phyloP scores from a whole-genome alignment of 1,284 basidiomycete genomes.

The Leucoagaricus sp. region DNA sequence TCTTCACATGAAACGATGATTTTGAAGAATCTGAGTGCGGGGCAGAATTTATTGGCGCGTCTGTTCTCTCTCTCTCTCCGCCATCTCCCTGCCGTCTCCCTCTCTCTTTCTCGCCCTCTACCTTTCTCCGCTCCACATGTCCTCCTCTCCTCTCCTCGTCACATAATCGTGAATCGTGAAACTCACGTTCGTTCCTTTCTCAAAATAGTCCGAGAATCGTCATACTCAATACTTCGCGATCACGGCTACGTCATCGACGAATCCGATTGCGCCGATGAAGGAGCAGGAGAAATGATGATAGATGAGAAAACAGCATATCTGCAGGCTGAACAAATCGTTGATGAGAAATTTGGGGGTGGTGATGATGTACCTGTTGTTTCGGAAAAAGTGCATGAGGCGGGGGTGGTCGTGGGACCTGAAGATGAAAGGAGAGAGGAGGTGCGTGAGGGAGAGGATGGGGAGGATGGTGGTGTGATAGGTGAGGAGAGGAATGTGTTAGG shows the following conservation, averaged over 20 bases:
- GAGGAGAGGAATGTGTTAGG: conserved; percentile 3
- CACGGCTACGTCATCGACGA: conserved; percentile 67
- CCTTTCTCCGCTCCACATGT: background rate
- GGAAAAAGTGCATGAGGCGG: background rate
- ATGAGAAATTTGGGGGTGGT: background rate
- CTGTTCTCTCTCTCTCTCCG: too few relatives aligned
- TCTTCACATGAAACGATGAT: conserved; percentile 68
- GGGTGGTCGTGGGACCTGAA: background rate
- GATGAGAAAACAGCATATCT: conserved; percentile 3
- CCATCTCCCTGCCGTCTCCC: too few relatives aligned
- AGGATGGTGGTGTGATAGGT: background rate
- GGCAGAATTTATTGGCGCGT: conserved; percentile 66
- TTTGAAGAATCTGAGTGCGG: conserved; percentile 68
- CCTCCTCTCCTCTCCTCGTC: background rate
- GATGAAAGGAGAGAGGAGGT: background rate
- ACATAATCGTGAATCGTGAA: too few relatives aligned
- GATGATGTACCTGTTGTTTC: background rate
- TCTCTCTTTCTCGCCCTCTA: background rate
- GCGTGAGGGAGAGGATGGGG: background rate
- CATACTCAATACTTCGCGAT: conserved; percentile 57
- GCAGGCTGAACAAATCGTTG: conserved; percentile 6
- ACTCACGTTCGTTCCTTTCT: background rate
- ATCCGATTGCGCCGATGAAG: conserved; percentile 39
- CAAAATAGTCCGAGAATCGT: conserved; percentile 44
- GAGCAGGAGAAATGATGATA: conserved; percentile 23